Evolutionary conservation across 257 asterid species (phyloP), one percentile per base, ranked within the genome.

Genomic region (Jasminum sambac): DNA sequence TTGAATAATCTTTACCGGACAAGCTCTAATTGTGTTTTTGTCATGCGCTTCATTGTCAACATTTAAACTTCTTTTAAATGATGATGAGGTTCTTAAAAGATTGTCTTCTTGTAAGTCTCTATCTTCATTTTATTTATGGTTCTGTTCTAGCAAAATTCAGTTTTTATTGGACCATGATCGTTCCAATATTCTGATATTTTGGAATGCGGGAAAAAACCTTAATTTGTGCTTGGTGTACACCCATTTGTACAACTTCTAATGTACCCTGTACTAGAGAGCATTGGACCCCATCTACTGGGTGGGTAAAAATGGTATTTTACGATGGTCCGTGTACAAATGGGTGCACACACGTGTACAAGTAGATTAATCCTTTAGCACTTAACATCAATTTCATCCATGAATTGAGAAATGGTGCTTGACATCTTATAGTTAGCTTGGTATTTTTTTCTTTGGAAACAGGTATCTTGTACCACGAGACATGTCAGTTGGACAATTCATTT

Each of bases 381-480:
- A 52, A 52, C 25, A 52, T 52, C 59, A n/a, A 16, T 8, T 19
- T 9, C 24, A 52, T 52, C 30, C 6, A 52, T 52, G 9, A 52
- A 19, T 52, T 42, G 42, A 57, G 24, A 34, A 52, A 37, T 8
- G 26, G 40, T 59, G 39, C 34, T 73, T 11, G 11, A 46, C 60
- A 2, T 50, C 60, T 50, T 50, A 8, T 21, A 19, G 17, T 52
- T n/a, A 61, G 60, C 25, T 19, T 60, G 8, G 16, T 23, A 21
- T 55, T 21, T 46, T 21, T 46, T 55, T 23, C 38, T 34, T 34
- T 74, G 71, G 37, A 63, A 5, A 73, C 86, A 93, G 98, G 75
- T 93, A 78, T 87, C 88, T 93, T 75, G 98, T 90, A 63, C 98
- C 98, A 13, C 92, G 96, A 59, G 97, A 93, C 84, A 90, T 93